These are phyloP conservation scores for Amauroascus niger DNA, from an alignment of 2,329 filamentous ascomycete species.

Conservation along the genomic window DNA sequence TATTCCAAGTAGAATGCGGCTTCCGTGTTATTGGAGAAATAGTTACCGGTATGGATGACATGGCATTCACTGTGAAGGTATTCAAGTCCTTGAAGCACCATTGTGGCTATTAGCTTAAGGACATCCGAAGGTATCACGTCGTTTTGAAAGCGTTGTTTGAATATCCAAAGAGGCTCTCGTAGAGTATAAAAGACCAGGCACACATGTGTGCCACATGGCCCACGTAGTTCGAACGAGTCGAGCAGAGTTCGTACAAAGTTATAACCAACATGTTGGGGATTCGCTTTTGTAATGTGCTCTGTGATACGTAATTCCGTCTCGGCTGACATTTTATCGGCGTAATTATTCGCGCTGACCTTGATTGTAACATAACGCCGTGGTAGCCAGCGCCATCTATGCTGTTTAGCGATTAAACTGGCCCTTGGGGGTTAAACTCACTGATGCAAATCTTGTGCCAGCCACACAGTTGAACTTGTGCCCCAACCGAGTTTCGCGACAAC, in stretches of 20 bases:
- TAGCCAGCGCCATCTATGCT: constrained; percentile 25
- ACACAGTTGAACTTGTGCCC: constrained; percentile 17
- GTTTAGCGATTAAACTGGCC: too few species aligned
- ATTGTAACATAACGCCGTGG: constrained; percentile 26
- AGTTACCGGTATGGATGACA: constrained; percentile 35
- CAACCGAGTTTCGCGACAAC: constrained; percentile 18
- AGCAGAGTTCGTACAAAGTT: constrained; percentile 25
- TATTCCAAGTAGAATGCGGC: too few species aligned
- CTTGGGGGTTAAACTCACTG: too few species aligned
- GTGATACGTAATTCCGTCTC: constrained; percentile 24
- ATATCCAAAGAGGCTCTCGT: constrained; percentile 30
- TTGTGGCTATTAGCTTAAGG: constrained; percentile 28
- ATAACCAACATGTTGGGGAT: constrained; percentile 24
- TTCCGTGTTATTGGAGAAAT: constrained; percentile 8
- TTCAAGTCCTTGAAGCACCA: constrained; percentile 34
- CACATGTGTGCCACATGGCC: constrained; percentile 20
- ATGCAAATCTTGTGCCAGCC: constrained; percentile 14
- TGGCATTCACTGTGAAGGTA: constrained; percentile 37
- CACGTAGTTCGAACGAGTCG: constrained; percentile 26
- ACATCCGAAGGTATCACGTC: constrained; percentile 24
- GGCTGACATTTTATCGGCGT: constrained; percentile 7
- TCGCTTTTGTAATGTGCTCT: constrained; percentile 22
- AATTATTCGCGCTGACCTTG: constrained; percentile 24
- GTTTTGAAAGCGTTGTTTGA: constrained; percentile 21
- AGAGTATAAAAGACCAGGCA: constrained; percentile 33